Conservation (phyloP, 108 stramenopile species). For the Parmales sp. region DNA sequence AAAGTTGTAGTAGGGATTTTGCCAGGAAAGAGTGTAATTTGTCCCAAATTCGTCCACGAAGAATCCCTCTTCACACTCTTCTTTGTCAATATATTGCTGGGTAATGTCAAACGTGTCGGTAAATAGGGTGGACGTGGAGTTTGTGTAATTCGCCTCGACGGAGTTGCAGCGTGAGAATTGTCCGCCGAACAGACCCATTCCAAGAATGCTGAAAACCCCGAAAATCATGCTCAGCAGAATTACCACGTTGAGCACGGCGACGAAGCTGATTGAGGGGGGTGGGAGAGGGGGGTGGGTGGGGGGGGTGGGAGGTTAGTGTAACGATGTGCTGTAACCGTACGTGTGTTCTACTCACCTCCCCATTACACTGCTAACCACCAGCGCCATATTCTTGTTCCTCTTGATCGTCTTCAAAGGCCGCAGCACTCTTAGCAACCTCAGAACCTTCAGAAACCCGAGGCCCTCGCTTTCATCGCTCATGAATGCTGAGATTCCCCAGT, state of each 20-base stretch:
- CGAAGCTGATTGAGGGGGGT: constrained; percentile 28
- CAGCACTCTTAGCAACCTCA: constrained; percentile 32
- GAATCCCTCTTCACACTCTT: background rate
- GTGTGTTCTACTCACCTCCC: too few relatives aligned
- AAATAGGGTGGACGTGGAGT: too few relatives aligned
- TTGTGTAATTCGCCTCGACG: background rate
- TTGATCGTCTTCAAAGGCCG: constrained; percentile 40
- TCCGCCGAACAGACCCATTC: constrained; percentile 32
- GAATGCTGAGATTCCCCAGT: constrained; percentile 6
- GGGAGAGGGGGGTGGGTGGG: too few relatives aligned
- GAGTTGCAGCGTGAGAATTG: constrained; percentile 25
- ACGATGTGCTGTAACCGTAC: too few relatives aligned
- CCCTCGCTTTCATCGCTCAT: background rate
- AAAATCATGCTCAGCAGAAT: constrained; percentile 23
- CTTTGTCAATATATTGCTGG: background rate
- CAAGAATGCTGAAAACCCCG: constrained; percentile 35
- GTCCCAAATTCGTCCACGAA: background rate
- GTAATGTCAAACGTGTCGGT: too few relatives aligned
- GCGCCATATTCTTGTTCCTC: constrained; percentile 26
- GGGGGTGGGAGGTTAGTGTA: too few relatives aligned
- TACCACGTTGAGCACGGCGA: constrained; percentile 24
- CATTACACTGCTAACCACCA: constrained; percentile 34
- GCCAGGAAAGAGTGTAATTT: background rate
- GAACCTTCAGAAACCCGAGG: constrained; percentile 17
- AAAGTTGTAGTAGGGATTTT: background rate